Percentiles rank a stretch among this genome's conserved stretches.
Evolutionary conservation across 139 green algal species (phyloP).

Genomic region (Ettlia oleoabundans): DNA sequence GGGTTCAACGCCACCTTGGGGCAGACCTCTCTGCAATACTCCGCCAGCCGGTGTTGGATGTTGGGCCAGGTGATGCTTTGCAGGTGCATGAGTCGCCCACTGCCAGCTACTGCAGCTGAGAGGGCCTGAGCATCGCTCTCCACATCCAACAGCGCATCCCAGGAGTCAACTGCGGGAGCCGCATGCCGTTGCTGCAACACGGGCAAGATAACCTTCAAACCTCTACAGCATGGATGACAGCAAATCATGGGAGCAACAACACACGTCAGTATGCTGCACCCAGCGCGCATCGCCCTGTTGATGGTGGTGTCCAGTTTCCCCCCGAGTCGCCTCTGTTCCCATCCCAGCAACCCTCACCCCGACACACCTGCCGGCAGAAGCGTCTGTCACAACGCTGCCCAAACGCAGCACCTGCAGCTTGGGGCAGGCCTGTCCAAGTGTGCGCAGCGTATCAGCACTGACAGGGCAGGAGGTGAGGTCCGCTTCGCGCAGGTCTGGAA

Average conservation of each 20-base stretch:
- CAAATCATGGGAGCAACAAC: too few relatives aligned
- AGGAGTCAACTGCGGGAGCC: neutral
- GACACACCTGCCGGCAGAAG: neutral
- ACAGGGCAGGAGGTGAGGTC: slow-evolving; percentile 10
- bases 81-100: slow-evolving; percentile 10
- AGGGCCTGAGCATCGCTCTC: neutral
- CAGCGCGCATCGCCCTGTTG: too few relatives aligned
- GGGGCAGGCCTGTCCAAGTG: slow-evolving; percentile 15
- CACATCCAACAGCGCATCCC: slow-evolving; percentile 9
- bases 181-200: neutral
- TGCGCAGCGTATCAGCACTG: neutral
- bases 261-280: neutral
- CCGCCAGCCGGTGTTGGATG: slow-evolving; percentile 4
- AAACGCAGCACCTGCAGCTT: slow-evolving; percentile 24
- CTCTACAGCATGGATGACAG: neutral
- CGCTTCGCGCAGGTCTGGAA: slow-evolving; percentile 7
- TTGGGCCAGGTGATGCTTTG: slow-evolving; percentile 18
- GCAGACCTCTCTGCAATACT: neutral
- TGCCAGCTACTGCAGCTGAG: neutral
- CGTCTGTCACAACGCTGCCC: slow-evolving; percentile 10
- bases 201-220: slow-evolving; percentile 7
- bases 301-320: too few relatives aligned
- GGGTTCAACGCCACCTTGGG: slow-evolving; percentile 30
- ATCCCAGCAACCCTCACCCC: neutral
- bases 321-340: too few relatives aligned